phyloP scores from a whole-genome alignment of 75 land plant species.

The Pinus tabuliformis region DNA sequence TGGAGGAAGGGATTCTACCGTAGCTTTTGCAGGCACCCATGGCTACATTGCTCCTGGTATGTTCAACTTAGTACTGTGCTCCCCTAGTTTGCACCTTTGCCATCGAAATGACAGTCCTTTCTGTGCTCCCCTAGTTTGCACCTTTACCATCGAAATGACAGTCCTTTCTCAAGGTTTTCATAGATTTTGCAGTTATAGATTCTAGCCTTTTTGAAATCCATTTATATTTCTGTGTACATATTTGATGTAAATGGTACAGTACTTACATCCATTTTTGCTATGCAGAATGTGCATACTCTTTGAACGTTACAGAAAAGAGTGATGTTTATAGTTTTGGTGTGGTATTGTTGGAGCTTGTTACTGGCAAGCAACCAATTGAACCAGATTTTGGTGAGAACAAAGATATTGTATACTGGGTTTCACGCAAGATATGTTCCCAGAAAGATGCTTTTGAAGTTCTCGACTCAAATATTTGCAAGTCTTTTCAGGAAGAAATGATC shows the following conservation, averaged over 20 bases:
- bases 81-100: background rate
- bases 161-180: background rate
- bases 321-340: conserved; percentile 97
- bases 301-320: conserved; percentile 68
- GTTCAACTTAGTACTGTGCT: background rate
- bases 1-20: conserved; percentile 14
- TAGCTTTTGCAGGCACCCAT: conserved; percentile 52
- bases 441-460: conserved; percentile 41
- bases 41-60: conserved; percentile 78
- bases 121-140: background rate
- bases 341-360: conserved; percentile 88
- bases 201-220: background rate
- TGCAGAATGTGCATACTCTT: conserved; percentile 65
- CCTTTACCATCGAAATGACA: background rate
- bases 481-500: conserved; percentile 46
- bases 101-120: background rate
- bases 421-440: conserved; percentile 28
- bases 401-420: conserved; percentile 74
- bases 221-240: background rate
- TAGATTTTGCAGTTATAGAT: background rate
- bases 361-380: conserved; percentile 77
- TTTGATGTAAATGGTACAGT: background rate
- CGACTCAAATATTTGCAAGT: conserved; percentile 40
- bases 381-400: conserved; percentile 70
- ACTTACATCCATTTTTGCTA: background rate